A percentile compares a stretch with the other conserved stretches of the same genome.
Conservation (phyloP, 768 basidiomycete species). For the Infundibulicybe gibba region DNA sequence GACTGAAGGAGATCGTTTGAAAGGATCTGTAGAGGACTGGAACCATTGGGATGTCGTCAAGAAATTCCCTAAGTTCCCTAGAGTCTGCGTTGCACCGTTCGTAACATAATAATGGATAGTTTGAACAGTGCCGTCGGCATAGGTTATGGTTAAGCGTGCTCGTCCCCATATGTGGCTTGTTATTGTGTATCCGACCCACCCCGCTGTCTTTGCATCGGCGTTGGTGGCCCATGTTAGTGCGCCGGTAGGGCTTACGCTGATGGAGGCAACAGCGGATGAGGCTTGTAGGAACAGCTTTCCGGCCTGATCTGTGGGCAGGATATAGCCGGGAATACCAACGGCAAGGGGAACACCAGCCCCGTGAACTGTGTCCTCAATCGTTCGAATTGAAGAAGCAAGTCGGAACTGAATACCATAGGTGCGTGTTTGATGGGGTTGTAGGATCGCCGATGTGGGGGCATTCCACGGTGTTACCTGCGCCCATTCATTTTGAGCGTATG, state of each 20-base stretch:
- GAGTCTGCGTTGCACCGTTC: slow-evolving; percentile 37
- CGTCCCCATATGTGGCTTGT: slow-evolving; percentile 44
- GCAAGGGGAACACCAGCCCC: slow-evolving; percentile 41
- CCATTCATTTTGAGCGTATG: slow-evolving; percentile 57
- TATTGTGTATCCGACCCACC: slow-evolving; percentile 46
- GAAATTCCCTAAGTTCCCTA: slow-evolving; percentile 51
- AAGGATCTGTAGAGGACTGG: slow-evolving; percentile 43
- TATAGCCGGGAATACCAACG: slow-evolving; percentile 50
- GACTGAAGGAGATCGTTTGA: slow-evolving; percentile 48
- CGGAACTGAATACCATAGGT: slow-evolving; percentile 53
- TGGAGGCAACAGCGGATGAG: slow-evolving; percentile 33
- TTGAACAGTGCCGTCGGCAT: slow-evolving; percentile 46
- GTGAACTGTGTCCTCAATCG: slow-evolving; percentile 41
- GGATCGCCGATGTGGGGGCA: slow-evolving; percentile 41
- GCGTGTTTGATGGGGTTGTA: slow-evolving; percentile 42
- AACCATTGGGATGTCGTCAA: slow-evolving; percentile 55
- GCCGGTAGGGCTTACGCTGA: slow-evolving; percentile 40
- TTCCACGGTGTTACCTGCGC: slow-evolving; percentile 49
- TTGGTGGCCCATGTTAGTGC: slow-evolving; percentile 44
- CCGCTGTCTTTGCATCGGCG: slow-evolving; percentile 33
- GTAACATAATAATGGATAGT: slow-evolving; percentile 52
- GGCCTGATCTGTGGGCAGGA: slow-evolving; percentile 42
- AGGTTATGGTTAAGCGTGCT: slow-evolving; percentile 44
- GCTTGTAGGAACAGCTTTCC: slow-evolving; percentile 52
- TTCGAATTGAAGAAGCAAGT: slow-evolving; percentile 45